Base-by-base conservation (phyloP, 306 rosid species). In the Pueraria montana region DNA sequence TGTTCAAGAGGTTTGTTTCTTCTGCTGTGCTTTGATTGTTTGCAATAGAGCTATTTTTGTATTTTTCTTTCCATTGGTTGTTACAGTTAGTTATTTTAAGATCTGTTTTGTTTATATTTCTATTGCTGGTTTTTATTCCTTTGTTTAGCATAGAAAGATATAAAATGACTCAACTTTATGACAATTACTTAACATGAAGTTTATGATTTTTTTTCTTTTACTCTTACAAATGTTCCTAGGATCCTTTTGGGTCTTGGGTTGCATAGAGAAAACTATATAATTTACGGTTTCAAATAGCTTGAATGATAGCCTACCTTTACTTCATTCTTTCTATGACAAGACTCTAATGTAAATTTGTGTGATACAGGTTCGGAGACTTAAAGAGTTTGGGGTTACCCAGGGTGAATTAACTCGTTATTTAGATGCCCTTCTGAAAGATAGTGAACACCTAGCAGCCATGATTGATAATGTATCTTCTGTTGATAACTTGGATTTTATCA, bases 401-500 rank as follows among this genome's bases (percentile, higher is more conserved):
- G 99, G 99, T 78, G 99, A 96, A 96, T 89, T 96, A 82, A 93
- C 97, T 71, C 98, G 99, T 56, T 96, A 96, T 82, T 86, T 96
- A 89, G 97, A 91, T 85, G 99, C 99, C 40, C 92, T 96, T 78
- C 81, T 96, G 81, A 96, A 94, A 88, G 99, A 96, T 58, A 96
- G 99, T 80, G 99, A 96, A 84, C 99, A 96, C 90, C 81, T 96
- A 42, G 99, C 99, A 46, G 99, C 98, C 86, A 92, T 96, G 97
- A 91, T 96, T 80, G 99, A 96, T 87, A 96, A 96, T 78, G 97
- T 96, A 77, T 92, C 99, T 71, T 96, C 99, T 18, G 99, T 96
- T 86, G 99, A 96, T 92, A 96, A 96, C 87, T 87, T 96, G 97
- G 97, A 96, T 89, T 96, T 96, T 87, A 92, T 91, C 80, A 96